Conservation (phyloP, 768 basidiomycete genomes). For the Mycena floridula region DNA sequence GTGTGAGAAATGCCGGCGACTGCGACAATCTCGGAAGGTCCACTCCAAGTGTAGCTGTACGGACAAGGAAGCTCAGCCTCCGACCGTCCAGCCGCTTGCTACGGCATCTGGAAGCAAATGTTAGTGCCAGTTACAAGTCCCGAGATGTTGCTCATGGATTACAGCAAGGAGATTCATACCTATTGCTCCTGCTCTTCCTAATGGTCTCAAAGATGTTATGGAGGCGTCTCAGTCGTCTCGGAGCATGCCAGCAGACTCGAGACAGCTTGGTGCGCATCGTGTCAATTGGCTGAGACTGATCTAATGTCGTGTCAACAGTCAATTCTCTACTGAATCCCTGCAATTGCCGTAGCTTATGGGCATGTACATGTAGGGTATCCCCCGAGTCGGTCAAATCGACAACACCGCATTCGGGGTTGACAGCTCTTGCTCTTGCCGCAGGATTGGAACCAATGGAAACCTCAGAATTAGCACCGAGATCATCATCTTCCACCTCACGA, state of each 20-base stretch:
- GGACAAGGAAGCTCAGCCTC: conserved; percentile 21
- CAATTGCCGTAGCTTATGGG: conserved; percentile 47
- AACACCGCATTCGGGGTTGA: conserved; percentile 29
- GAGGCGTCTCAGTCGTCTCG: background rate
- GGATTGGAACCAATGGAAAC: conserved; percentile 19
- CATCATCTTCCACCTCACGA: background rate
- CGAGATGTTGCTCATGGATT: conserved; percentile 4
- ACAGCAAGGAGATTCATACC: conserved; percentile 65
- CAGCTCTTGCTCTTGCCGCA: conserved; percentile 4
- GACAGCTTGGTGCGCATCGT: conserved; percentile 40
- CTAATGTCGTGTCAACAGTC: conserved; percentile 30
- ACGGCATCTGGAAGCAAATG: conserved; percentile 35
- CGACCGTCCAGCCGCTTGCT: conserved; percentile 15
- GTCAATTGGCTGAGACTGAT: conserved; percentile 4
- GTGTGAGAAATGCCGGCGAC: conserved; percentile 78
- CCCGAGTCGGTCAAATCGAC: conserved; percentile 14
- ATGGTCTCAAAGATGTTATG: conserved; percentile 59
- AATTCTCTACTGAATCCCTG: conserved; percentile 61
- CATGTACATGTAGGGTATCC: conserved; percentile 41
- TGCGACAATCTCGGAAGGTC: conserved; percentile 72
- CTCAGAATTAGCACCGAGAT: conserved; percentile 18
- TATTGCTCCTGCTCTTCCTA: conserved; percentile 65
- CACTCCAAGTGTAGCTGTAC: conserved; percentile 81
- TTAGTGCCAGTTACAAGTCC: too few relatives aligned
- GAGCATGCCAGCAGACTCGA: conserved; percentile 29